Conservation (phyloP, 2,329 filamentous ascomycete species). For the Penicillium sp. region DNA sequence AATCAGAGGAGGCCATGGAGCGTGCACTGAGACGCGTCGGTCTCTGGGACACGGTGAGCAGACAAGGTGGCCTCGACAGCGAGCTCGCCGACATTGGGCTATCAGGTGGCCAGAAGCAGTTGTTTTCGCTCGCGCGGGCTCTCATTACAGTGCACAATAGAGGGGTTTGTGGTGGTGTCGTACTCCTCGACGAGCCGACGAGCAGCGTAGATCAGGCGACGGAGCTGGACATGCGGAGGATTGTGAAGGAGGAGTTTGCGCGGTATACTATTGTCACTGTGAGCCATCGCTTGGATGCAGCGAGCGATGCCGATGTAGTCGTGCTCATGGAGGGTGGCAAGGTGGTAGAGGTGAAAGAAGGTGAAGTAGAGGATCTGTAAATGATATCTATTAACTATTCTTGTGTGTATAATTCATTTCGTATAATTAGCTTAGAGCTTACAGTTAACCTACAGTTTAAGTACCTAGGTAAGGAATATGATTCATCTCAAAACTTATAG, state of each 20-base stretch:
- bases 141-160: conserved; percentile 6
- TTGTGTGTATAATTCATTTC: too few species aligned
- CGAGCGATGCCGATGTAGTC: conserved; percentile 28
- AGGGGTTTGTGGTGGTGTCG: not conserved
- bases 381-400: too few species aligned
- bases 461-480: too few species aligned
- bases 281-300: conserved; percentile 25
- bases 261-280: conserved; percentile 26
- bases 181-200: conserved; percentile 5
- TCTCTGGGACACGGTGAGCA: not conserved
- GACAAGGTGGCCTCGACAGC: not conserved
- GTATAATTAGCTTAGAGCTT: too few species aligned
- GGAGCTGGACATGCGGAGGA: not conserved
- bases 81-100: not conserved
- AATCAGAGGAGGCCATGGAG: too few species aligned
- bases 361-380: too few species aligned
- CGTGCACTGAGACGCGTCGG: not conserved
- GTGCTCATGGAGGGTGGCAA: conserved; percentile 21
- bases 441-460: too few species aligned
- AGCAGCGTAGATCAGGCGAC: conserved; percentile 1
- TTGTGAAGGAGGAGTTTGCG: conserved; percentile 22
- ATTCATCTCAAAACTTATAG: too few species aligned
- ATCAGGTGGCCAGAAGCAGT: conserved; percentile 15
- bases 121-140: conserved; percentile 16
- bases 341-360: not conserved